A percentile compares a stretch with the other conserved stretches of the same genome.
Evolutionary conservation across 2,329 filamentous ascomycete genomes (phyloP).

Genomic region (Ustilaginoidea virens): DNA sequence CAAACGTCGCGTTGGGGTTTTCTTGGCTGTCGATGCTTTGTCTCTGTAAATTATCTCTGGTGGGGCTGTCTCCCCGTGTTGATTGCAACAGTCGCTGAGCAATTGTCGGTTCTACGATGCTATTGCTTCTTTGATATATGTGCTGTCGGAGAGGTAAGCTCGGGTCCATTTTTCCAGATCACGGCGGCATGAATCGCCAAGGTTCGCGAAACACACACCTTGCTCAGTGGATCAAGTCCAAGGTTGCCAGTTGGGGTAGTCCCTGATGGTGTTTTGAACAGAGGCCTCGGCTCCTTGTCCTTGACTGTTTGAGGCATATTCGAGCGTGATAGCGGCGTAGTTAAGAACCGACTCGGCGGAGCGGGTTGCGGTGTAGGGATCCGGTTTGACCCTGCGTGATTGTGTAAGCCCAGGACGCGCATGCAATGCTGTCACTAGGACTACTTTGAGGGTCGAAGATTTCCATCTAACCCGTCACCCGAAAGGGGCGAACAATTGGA

Average conservation of each 20-base stretch:
- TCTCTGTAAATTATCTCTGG: slow-evolving; percentile 23
- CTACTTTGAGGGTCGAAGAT: background rate
- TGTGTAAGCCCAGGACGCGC: slow-evolving; percentile 1
- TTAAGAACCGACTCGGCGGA: slow-evolving; percentile 7
- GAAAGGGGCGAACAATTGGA: background rate
- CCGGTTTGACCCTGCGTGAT: slow-evolving; percentile 4
- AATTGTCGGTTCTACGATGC: slow-evolving; percentile 27
- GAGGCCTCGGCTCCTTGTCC: slow-evolving; percentile 15
- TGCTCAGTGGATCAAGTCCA: slow-evolving; percentile 23
- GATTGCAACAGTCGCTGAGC: slow-evolving; percentile 38
- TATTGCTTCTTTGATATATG: slow-evolving; percentile 24
- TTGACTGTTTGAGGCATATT: slow-evolving; percentile 38
- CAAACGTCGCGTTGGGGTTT: slow-evolving; percentile 24
- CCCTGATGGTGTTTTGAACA: slow-evolving; percentile 12
- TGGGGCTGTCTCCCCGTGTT: slow-evolving; percentile 35
- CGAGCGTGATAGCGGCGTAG: slow-evolving; percentile 31
- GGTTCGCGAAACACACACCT: slow-evolving; percentile 11
- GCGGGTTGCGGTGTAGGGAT: slow-evolving; percentile 4
- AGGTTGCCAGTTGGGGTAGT: slow-evolving; percentile 11
- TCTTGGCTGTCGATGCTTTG: slow-evolving; percentile 25
- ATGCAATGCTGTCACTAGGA: background rate
- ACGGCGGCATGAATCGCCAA: background rate
- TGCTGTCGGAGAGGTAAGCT: slow-evolving; percentile 13
- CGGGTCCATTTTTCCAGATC: background rate
- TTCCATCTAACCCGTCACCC: background rate